Percentiles rank a stretch among this genome's conserved stretches.
phyloP scores from a whole-genome alignment of 1,284 basidiomycete species.

The Ceratobasidium sp. region DNA sequence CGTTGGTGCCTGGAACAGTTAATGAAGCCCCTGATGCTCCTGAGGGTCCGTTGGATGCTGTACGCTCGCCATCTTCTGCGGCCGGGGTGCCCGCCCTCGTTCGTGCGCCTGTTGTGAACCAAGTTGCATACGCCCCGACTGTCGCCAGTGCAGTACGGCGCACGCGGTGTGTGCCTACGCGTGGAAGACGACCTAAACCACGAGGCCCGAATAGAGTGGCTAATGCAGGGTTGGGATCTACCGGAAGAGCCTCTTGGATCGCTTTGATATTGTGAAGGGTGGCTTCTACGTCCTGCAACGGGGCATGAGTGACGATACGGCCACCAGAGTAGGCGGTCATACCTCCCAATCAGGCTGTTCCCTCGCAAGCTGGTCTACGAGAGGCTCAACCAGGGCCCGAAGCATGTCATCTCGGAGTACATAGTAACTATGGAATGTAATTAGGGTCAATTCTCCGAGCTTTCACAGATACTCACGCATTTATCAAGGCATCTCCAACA shows the following conservation, averaged over 20 bases:
- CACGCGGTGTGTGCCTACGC: slow-evolving; percentile 66
- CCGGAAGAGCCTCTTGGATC: slow-evolving; percentile 83
- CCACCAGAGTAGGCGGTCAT: slow-evolving; percentile 42
- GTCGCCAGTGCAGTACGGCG: slow-evolving; percentile 68
- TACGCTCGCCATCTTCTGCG: slow-evolving; percentile 4
- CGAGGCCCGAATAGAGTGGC: slow-evolving; percentile 71
- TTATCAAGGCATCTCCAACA: slow-evolving; percentile 88
- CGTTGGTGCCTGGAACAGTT: neutral
- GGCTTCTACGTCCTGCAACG: slow-evolving; percentile 76
- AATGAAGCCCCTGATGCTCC: neutral
- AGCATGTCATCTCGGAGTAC: slow-evolving; percentile 84
- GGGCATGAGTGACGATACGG: neutral
- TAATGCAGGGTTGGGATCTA: slow-evolving; percentile 70
- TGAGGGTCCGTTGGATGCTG: neutral
- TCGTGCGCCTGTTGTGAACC: slow-evolving; percentile 29
- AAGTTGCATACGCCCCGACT: slow-evolving; percentile 26
- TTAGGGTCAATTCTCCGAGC: neutral
- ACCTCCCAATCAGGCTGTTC: slow-evolving; percentile 69
- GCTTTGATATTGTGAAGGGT: slow-evolving; percentile 83
- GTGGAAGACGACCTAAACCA: slow-evolving; percentile 70
- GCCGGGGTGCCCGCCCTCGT: slow-evolving; percentile 21
- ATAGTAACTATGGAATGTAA: slow-evolving; percentile 69
- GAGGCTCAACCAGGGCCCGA: slow-evolving; percentile 66
- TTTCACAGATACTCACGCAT: slow-evolving; percentile 64
- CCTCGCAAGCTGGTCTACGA: slow-evolving; percentile 59